Evolutionary conservation across 2,329 filamentous ascomycete species (phyloP), one percentile per base, ranked within the genome.

Genomic region (Diaporthe humulicola): DNA sequence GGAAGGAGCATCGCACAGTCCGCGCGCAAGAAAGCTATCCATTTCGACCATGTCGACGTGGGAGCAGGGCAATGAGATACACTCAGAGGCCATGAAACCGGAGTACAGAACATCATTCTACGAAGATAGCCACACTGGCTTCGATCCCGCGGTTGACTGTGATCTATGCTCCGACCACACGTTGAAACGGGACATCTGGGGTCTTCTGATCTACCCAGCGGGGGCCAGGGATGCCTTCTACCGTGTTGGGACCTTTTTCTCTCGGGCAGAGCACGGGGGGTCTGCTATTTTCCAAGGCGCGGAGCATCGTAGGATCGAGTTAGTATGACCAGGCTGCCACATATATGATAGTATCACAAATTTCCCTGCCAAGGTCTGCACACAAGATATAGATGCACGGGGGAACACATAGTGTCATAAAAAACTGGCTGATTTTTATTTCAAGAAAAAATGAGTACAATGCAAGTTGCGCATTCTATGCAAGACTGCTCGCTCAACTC

Each of bases 381-480:
- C n/a, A 52, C 12, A 52, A 25, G 2, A 25, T 7, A 10, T 0
- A 5, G 8, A 33, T 12, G 4, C 9, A 9, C 7, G 38, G 3
- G 25, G 28, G 9, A 15, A 22, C 15, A 66, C 0, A 36, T 19
- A 14, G 14, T 25, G 14, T 67, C 14, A 8, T 67, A 12, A 38
- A 38, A 38, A 17, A 28, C 12, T 10, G 28, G 52, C 67, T 56
- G n/a, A 25, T 40, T 70, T 67, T 70, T 56, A 45, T n/a, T 45
- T 19, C n/a, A n/a, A n/a, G 14, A 19, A n/a, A n/a, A 15, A 17
- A 64, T 64, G 7, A 33, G 10, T 33, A 4, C 57, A 54, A 58
- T n/a, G 45, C 64, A 52, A 38, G 15, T 33, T 38, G 56, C 15
- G 40, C 56, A 71, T 60, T 60, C 42, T 71, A 71, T 71, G 38